A percentile compares a stretch with the other conserved stretches of the same genome.
These are phyloP conservation scores for Emmonsiellopsis sp. DNA, from an alignment of 2,329 filamentous ascomycete species.

Conservation along the genomic window DNA sequence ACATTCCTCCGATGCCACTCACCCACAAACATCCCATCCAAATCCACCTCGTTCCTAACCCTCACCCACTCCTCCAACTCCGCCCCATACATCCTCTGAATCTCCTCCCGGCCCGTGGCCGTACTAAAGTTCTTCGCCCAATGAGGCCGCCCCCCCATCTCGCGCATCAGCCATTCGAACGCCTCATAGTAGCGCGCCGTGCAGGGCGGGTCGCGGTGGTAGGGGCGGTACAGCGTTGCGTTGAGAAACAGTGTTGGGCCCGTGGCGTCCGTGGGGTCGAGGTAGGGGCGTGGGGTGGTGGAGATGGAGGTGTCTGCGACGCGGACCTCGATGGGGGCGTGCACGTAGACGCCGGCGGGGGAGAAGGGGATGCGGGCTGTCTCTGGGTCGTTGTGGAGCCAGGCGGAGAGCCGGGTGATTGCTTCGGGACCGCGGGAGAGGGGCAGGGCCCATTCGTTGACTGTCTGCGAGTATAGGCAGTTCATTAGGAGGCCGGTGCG, in stretches of 20 bases:
- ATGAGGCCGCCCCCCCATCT: conserved; percentile 71
- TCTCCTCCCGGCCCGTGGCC: conserved; percentile 45
- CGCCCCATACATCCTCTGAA: conserved; percentile 60
- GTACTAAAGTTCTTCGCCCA: conserved; percentile 86
- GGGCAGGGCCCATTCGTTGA: conserved; percentile 96
- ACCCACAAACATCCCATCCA: conserved; percentile 78
- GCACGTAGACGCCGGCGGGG: conserved; percentile 70
- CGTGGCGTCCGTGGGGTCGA: conserved; percentile 61
- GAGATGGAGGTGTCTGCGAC: conserved; percentile 58
- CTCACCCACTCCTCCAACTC: conserved; percentile 57
- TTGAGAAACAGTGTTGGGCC: conserved; percentile 80
- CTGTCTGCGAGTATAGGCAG: conserved; percentile 95
- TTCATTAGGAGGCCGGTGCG: conserved; percentile 84
- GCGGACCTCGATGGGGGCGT: conserved; percentile 87
- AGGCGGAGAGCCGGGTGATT: conserved; percentile 69
- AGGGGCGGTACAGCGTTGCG: conserved; percentile 79
- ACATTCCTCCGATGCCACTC: conserved; percentile 77
- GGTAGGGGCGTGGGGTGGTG: conserved; percentile 47
- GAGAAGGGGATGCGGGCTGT: conserved; percentile 68
- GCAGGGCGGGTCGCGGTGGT: conserved; percentile 67
- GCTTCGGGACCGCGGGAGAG: conserved; percentile 79
- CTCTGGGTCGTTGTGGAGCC: conserved; percentile 68
- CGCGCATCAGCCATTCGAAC: conserved; percentile 84
- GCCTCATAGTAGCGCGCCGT: conserved; percentile 71
- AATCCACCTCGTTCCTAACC: conserved; percentile 59